Evolutionary conservation across 1,284 basidiomycete species (phyloP), one percentile per base, ranked within the genome.

Genomic region (Ustilago hordei): DNA sequence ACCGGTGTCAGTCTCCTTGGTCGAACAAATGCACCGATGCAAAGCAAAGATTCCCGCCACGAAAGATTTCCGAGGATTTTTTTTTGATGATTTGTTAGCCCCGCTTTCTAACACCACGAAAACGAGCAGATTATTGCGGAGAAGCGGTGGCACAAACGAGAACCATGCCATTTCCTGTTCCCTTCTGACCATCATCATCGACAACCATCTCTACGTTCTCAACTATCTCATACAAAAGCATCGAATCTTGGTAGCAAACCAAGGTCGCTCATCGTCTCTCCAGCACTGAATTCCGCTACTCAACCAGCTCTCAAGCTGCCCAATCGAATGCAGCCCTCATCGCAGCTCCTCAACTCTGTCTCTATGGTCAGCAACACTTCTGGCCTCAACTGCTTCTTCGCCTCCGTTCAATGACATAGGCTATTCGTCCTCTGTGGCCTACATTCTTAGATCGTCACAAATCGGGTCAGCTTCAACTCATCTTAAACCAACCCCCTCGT

Each of bases 371-470:
- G 38, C 68, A 61, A 47, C 68, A 35, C 38, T 28, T 55, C 59
- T 52, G 54, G 61, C 61, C 60, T 58, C 48, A 64, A 60, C 64
- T 58, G 64, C 54, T 61, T 64, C 54, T 56, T 55, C 57, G 35
- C 57, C 41, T 53, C 57, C 60, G 48, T 52, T 53, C 68, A 75
- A 75, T 75, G 52, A 75, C 73, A 64, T 52, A 58, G 73, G 68
- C 60, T 32, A 64, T 61, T 41, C 61, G 64, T 70, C 67, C 63
- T 19, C 50, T 32, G 67, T 50, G 68, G 65, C 73, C 59, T 13
- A 28, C 8, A 8, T 66, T 63, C 64, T 32, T 57, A 73, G 36
- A 56, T 63, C 36, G 56, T 12, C 13, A 5, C n/a, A 19, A 12
- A 13, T n/a, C 17, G 15, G 32, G 13, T 13, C 23, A 55, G 15